A percentile compares a stretch with the other conserved stretches of the same genome.
These are phyloP conservation scores for Heterobasidion annosum DNA, from an alignment of 1,284 basidiomycete species.

Conservation along the genomic window DNA sequence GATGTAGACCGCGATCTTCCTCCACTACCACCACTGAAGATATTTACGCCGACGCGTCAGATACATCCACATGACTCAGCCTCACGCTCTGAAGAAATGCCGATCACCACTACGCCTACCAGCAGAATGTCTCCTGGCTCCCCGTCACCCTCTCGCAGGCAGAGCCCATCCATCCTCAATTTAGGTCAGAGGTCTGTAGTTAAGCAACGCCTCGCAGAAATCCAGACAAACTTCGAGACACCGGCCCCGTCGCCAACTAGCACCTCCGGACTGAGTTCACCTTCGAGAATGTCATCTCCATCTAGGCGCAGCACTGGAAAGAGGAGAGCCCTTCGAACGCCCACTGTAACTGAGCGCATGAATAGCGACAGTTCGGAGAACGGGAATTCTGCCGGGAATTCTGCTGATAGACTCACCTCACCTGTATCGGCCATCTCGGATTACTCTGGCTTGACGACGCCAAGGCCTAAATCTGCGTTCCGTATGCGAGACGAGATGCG, in stretches of 20 bases:
- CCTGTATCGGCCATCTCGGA: slow-evolving; percentile 8
- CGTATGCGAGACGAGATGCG: slow-evolving; percentile 12
- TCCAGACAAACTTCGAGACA: slow-evolving; percentile 20
- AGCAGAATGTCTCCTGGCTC: slow-evolving; percentile 7
- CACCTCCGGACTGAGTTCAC: neutral
- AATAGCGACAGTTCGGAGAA: neutral
- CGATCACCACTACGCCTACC: slow-evolving; percentile 7
- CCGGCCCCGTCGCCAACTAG: neutral
- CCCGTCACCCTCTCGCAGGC: slow-evolving; percentile 18
- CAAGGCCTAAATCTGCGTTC: slow-evolving; percentile 11
- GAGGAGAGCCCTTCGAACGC: neutral
- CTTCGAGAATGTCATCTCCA: neutral
- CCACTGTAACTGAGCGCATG: neutral
- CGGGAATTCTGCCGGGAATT: neutral
- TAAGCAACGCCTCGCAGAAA: slow-evolving; percentile 39
- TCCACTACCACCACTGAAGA: neutral
- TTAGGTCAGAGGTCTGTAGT: slow-evolving; percentile 42
- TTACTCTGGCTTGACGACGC: neutral
- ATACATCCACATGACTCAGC: slow-evolving; percentile 11
- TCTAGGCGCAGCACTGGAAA: neutral
- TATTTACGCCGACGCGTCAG: neutral
- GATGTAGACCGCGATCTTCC: neutral
- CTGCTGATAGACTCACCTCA: slow-evolving; percentile 2
- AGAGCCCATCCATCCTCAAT: slow-evolving; percentile 43
- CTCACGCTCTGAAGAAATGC: neutral